Base-by-base conservation (phyloP, 1,139 yeast species). In the Magnusiomyces ingens region DNA sequence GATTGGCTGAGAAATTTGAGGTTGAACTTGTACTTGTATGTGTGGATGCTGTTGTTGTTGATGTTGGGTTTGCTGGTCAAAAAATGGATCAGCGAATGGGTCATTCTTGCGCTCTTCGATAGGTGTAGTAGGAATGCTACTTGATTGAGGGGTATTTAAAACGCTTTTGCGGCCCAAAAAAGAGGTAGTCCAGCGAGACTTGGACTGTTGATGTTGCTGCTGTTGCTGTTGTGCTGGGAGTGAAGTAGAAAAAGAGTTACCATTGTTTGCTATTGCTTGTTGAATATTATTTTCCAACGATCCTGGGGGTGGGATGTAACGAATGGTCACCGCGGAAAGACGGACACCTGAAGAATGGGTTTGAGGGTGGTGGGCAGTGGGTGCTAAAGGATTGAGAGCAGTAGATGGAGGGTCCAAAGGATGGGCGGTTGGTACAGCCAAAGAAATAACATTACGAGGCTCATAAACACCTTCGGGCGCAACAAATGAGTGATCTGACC, bases 361-460 rank as follows among this genome's bases (percentile, higher is more conserved):
- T 17, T 63, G 56, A 13, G 70, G 69, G 26, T 58, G 59, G 37
- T 60, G 61, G 40, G 61, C 59, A 13, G 68, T 64, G 8, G 73
- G 71, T 2, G 72, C 68, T 51, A 70, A 58, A 22, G 73, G 73
- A 54, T 70, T 70, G 45, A 67, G 59, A 19, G 65, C 64, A 29
- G 64, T 58, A 19, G 69, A 66, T 10, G 69, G 69, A 11, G 69
- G 68, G 52, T 69, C 72, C 5, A 69, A 62, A 1, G 73, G 73
- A 52, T 69, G 73, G 2, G 70, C 69, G 3, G 67, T 60, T 13
- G 73, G 73, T 13, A 64, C 64, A 10, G 72, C 71, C 42, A 70
- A 57, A 48, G 59, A 66, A 38, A 70, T 58, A 43, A 66, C 64
- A 45, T 69, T 70, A 49, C 59, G 55, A 8, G 69, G 64, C 11